Conservation (phyloP, 805 yeast species). For the Komagataella pastoris region DNA sequence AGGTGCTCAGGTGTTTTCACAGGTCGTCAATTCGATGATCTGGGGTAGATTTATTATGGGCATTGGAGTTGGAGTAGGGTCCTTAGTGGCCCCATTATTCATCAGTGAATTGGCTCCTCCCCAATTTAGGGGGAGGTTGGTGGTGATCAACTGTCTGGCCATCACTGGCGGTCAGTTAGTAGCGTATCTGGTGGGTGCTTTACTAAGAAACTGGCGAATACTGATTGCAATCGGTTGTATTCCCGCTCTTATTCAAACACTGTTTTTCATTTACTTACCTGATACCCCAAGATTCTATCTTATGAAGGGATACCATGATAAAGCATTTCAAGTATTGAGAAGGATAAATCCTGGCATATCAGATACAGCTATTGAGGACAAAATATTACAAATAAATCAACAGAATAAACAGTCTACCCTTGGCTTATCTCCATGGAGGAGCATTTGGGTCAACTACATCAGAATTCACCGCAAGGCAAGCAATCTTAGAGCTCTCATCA, state of each 20-base stretch:
- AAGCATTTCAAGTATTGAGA: neutral
- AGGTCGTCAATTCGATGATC: slow-evolving; percentile 31
- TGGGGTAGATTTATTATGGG: slow-evolving; percentile 60
- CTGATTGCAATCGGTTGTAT: slow-evolving; percentile 57
- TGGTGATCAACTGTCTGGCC: slow-evolving; percentile 61
- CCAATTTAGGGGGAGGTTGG: slow-evolving; percentile 48
- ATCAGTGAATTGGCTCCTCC: slow-evolving; percentile 53
- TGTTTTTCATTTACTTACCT: slow-evolving; percentile 6
- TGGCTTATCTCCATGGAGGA: slow-evolving; percentile 31
- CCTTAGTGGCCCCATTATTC: slow-evolving; percentile 66
- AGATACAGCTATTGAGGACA: neutral
- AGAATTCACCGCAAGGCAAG: slow-evolving; percentile 58
- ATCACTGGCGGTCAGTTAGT: slow-evolving; percentile 39
- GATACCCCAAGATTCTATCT: slow-evolving; percentile 31
- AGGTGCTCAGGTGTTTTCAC: slow-evolving; percentile 10
- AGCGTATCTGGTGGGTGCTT: slow-evolving; percentile 52
- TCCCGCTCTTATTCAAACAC: slow-evolving; percentile 13
- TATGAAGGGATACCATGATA: slow-evolving; percentile 22
- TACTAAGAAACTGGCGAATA: slow-evolving; percentile 39
- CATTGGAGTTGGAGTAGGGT: slow-evolving; percentile 54
- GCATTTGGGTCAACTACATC: slow-evolving; percentile 46
- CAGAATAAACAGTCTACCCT: slow-evolving; percentile 29
- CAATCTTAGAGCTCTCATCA: slow-evolving; percentile 76
- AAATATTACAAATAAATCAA: slow-evolving; percentile 19
- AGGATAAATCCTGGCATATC: neutral